Evolutionary conservation across 148 eudicot species (phyloP), one percentile per base, ranked within the genome.

Genomic region (Chenopodium formosanum): DNA sequence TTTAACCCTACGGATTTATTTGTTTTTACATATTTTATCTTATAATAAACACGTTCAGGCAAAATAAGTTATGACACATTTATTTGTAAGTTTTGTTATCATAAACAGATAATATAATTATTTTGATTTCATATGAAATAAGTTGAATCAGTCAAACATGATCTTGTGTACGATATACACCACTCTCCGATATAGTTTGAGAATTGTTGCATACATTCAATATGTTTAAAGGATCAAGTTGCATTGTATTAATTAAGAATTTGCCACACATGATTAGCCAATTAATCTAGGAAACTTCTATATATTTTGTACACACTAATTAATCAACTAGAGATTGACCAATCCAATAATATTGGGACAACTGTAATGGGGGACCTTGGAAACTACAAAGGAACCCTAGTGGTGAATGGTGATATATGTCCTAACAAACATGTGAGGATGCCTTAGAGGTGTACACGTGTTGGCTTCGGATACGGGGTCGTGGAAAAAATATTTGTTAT

Each of bases 391-490:
- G 71, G n/a, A 82, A 70, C 14, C 34, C 32, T 32, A 23, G 34
- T 32, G 31, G 12, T 14, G 20, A 62, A 32, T 32, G 31, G 12
- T 14, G 20, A 62, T 62, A 20, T 62, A 32, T 75, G 79, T 74
- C 75, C 65, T 25, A 76, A 84, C 78, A 76, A 83, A 83, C 83
- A 83, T 81, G 85, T 83, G 86, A 78, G 74, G 79, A 75, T 78
- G 80, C 84, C 80, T 13, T 70, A 48, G 74, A 69, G 70, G 37
- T 65, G 16, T 56, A 80, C 84, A 76, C 80, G 77, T 84, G 84
- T 31, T 25, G 12, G 7, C 37, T 80, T 78, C 70, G 73, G 80
- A 80, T 73, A 56, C 53, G 75, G 84, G 78, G 9, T 84, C 80
- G 25, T 32, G 40, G 50, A 23, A 46, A 40, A 79, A 80, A 67